A percentile compares a stretch with the other conserved stretches of the same genome.
These are phyloP conservation scores for Xylariaceae sp. DNA, from an alignment of 2,329 filamentous ascomycete species.

Conservation along the genomic window DNA sequence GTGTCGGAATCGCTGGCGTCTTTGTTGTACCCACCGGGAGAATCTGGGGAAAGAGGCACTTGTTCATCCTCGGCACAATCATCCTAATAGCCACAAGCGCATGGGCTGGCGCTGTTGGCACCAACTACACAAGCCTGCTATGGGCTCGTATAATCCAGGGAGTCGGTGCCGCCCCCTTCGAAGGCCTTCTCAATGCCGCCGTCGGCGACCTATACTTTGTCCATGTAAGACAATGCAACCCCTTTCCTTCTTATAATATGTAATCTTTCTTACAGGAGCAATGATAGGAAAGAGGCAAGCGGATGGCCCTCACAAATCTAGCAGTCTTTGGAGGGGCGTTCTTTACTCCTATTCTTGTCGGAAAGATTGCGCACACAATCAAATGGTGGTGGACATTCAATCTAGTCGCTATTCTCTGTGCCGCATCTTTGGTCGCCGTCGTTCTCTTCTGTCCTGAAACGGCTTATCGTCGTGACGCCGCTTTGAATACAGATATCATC, in stretches of 20 bases:
- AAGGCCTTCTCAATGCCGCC: slow-evolving; percentile 81
- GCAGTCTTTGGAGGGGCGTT: slow-evolving; percentile 55
- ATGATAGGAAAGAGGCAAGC: slow-evolving; percentile 64
- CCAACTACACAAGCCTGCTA: slow-evolving; percentile 67
- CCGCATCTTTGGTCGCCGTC: slow-evolving; percentile 63
- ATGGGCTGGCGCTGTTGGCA: slow-evolving; percentile 70
- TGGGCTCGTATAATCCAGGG: slow-evolving; percentile 83
- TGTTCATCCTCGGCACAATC: slow-evolving; percentile 73
- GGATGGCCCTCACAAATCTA: slow-evolving; percentile 75
- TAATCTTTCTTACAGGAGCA: background rate
- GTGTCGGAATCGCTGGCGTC: slow-evolving; percentile 75
- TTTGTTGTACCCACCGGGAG: slow-evolving; percentile 83
- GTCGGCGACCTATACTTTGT: slow-evolving; percentile 91
- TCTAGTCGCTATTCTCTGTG: slow-evolving; percentile 80
- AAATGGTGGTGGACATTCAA: slow-evolving; percentile 90
- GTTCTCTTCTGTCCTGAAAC: slow-evolving; percentile 84
- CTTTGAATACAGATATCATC: slow-evolving; percentile 66
- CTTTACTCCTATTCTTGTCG: slow-evolving; percentile 82
- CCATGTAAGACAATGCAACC: slow-evolving; percentile 53
- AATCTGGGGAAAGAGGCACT: slow-evolving; percentile 88
- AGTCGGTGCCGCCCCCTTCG: slow-evolving; percentile 81
- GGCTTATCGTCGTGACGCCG: slow-evolving; percentile 63
- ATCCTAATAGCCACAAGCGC: slow-evolving; percentile 69
- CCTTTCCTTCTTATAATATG: background rate
- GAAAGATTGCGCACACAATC: slow-evolving; percentile 72